phyloP scores from a whole-genome alignment of 257 asterid species.

The Solanum phureja region DNA sequence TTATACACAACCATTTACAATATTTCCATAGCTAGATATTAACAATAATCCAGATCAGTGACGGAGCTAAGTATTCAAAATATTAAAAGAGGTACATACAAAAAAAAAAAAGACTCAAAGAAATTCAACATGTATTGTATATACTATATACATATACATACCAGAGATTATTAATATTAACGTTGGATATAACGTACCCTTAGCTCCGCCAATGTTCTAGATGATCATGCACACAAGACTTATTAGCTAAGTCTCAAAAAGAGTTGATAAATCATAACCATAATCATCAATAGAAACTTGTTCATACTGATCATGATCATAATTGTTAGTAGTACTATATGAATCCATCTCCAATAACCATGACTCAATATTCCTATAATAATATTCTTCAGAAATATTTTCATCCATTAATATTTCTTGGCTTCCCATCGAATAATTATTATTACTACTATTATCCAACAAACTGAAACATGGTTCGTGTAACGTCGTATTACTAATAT shows the following conservation, averaged over 20 bases:
- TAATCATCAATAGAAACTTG: slow-evolving; percentile 12
- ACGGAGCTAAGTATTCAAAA: background rate
- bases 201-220: background rate
- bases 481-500: background rate
- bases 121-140: background rate
- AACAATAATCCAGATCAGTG: background rate
- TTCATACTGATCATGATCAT: background rate
- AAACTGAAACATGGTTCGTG: slow-evolving; percentile 9
- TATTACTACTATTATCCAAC: slow-evolving; percentile 1
- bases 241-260: background rate
- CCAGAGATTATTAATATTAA: background rate
- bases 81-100: background rate
- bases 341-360: slow-evolving; percentile 40
- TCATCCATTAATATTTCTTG: slow-evolving; percentile 2
- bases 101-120: too few relatives aligned
- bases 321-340: background rate
- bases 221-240: background rate
- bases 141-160: background rate
- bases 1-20: background rate
- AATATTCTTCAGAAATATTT: background rate
- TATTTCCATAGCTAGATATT: background rate
- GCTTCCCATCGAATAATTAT: background rate
- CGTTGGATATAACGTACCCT: background rate
- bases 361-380: slow-evolving; percentile 33
- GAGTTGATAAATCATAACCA: slow-evolving; percentile 24